Conservation (phyloP, 129 eudicot species). For the Daucus carota region DH1_v3.0 NC_030386.2:31744501-31745000, state of each 20-base stretch:
- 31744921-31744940: not conserved
- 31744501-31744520: too few species aligned
- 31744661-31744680: not conserved
- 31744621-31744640: too few species aligned
- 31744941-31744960: not conserved
- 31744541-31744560: not conserved
- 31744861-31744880: not conserved
- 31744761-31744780: constrained; percentile 85
- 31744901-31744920: not conserved
- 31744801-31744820: too few species aligned
- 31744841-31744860: not conserved
- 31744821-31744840: not conserved
- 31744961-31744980: not conserved
- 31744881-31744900: not conserved
- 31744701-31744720: constrained; percentile 93
- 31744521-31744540: too few species aligned
- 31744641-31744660: too few species aligned
- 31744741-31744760: constrained; percentile 92
- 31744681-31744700: not conserved
- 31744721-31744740: constrained; percentile 95
- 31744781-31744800: constrained; percentile 6
- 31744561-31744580: not conserved
- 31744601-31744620: not conserved
- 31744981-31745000: not conserved
- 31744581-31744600: not conserved